Evolutionary conservation across 2,329 filamentous ascomycete genomes (phyloP).

Genomic region (Sporothrix schenckii): DNA sequence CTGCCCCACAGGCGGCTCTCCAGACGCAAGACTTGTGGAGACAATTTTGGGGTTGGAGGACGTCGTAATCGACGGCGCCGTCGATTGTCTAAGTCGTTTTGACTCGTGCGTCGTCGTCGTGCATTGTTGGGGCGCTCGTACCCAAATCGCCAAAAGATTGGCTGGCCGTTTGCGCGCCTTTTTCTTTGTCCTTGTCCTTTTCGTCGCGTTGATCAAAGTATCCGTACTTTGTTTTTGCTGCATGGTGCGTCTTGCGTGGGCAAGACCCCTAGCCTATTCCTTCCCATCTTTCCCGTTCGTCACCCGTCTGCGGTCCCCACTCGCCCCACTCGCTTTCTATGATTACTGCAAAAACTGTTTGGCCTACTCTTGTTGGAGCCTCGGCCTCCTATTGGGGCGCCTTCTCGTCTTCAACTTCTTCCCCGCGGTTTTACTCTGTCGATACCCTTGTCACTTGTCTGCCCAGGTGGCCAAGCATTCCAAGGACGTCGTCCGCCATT

Average conservation of each 20-base stretch:
- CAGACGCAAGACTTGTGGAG: neutral
- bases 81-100: neutral
- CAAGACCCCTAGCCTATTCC: neutral
- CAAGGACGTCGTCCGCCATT: neutral
- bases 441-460: neutral
- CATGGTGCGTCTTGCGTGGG: neutral
- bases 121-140: neutral
- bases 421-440: no score
- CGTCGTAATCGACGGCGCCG: neutral
- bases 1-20: slow-evolving; percentile 6
- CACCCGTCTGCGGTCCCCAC: neutral
- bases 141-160: neutral
- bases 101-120: neutral
- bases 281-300: neutral
- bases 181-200: neutral
- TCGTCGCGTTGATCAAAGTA: neutral
- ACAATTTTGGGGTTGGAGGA: neutral
- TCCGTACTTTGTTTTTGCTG: neutral
- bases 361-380: neutral
- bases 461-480: neutral
- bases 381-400: neutral
- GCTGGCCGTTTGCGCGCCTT: slow-evolving; percentile 11
- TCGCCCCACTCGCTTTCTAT: neutral
- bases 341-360: no score
- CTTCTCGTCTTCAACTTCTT: neutral